Percentiles rank a stretch among this genome's conserved stretches.
These are phyloP conservation scores for Apiospora arundinis DNA, from an alignment of 2,329 filamentous ascomycete species.

Conservation along the genomic window DNA sequence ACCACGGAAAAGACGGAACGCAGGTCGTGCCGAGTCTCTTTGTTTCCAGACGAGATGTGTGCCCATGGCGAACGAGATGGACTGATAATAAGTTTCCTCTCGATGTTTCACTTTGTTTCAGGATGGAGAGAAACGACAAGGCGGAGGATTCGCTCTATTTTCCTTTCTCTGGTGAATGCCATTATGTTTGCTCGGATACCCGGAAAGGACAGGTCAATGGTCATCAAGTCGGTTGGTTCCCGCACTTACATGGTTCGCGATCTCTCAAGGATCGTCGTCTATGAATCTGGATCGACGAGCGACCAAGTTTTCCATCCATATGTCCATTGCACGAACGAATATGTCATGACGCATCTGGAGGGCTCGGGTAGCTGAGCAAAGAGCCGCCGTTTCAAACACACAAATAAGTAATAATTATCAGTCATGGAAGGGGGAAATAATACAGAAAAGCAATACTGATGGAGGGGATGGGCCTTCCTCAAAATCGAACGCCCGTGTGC, in stretches of 20 bases:
- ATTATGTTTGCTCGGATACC: neutral
- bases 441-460: slow-evolving; percentile 10
- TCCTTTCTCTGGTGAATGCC: neutral
- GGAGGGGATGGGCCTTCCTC: neutral
- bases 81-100: neutral
- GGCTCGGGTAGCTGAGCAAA: neutral
- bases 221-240: neutral
- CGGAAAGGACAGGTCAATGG: neutral
- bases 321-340: neutral
- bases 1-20: neutral
- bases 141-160: neutral
- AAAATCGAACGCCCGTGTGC: slow-evolving; percentile 1
- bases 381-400: neutral
- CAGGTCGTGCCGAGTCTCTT: neutral
- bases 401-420: neutral
- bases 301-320: neutral
- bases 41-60: neutral
- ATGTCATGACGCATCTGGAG: neutral
- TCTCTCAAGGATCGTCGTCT: neutral
- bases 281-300: neutral
- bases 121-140: neutral
- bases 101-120: slow-evolving; percentile 13
- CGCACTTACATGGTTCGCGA: neutral
- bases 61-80: neutral
- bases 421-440: neutral